Evolutionary conservation across 495 filamentous ascomycete species (phyloP), one percentile per base, ranked within the genome.

Genomic region (Cercophora sp.): DNA sequence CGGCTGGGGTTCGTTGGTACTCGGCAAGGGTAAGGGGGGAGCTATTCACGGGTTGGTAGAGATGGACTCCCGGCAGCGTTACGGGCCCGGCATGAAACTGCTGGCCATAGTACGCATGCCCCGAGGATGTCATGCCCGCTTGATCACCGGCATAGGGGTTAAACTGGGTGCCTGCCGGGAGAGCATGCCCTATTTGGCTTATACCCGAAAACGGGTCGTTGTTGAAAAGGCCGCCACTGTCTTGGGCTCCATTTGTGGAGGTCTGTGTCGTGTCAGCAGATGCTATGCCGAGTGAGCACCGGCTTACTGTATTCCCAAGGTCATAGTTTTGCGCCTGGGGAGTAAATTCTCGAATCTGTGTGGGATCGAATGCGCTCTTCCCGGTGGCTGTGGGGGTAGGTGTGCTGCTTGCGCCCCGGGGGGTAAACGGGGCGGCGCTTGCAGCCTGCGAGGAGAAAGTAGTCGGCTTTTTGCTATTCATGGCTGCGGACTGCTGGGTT

Each of bases 391-490:
- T 97, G 97, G 8, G 90, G 85, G 43, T 88, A 87, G n/a, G 93
- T 94, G 69, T n/a, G 76, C 73, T 51, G 37, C 60, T 62, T 15
- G 51, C 51, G 4, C 70, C 75, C 18, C 73, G 78, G 15, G 93
- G 93, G 32, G 89, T 95, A 59, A 98, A 98, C 9, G 90, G 85
- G 43, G 89, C 87, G n/a, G 93, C 93, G 69, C 76, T 90, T 2
- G 85, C 94, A 52, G 87, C 85, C 68, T 91, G 89, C 1, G 91
- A 89, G 4, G 91, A 92, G 52, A 97, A 70, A 9, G 69, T 74
- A 8, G 78, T 72, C 62, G 88, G 89, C 57, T 84, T 86, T 6
- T n/a, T n/a, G n/a, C n/a, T n/a, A n/a, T n/a, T n/a, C n/a, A n/a
- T n/a, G n/a, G 77, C 55, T 18, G 63, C 49, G 26, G 34, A 20